These are phyloP conservation scores for Geoglossum cookeanum DNA, from an alignment of 2,329 filamentous ascomycete species.

Conservation along the genomic window DNA sequence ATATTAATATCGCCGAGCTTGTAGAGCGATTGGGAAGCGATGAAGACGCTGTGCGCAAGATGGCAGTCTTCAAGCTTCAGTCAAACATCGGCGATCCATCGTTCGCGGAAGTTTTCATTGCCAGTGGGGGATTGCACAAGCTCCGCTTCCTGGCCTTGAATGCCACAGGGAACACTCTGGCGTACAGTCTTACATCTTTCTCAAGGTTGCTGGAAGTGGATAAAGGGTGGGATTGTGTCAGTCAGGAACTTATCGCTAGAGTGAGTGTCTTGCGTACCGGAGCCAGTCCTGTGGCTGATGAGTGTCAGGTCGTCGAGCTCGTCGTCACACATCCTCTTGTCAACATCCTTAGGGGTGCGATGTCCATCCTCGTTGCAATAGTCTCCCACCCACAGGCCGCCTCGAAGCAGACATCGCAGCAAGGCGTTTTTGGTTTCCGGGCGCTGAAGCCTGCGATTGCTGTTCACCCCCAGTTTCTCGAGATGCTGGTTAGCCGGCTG, in stretches of 20 bases:
- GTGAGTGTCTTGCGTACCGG: constrained; percentile 22
- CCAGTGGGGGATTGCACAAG: constrained; percentile 65
- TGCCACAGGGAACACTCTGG: constrained; percentile 80
- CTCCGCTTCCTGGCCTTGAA: constrained; percentile 68
- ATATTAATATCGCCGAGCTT: constrained; percentile 35
- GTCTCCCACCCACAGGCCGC: constrained; percentile 63
- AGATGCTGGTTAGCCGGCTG: constrained; percentile 78
- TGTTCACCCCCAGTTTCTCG: constrained; percentile 81
- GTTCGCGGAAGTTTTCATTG: constrained; percentile 92
- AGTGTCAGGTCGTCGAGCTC: constrained; percentile 55
- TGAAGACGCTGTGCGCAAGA: constrained; percentile 85
- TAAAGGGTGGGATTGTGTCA: constrained; percentile 89
- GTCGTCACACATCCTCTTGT: constrained; percentile 91
- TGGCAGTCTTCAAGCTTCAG: constrained; percentile 97
- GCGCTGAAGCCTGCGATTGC: constrained; percentile 83
- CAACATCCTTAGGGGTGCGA: constrained; percentile 89
- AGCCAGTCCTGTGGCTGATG: not conserved
- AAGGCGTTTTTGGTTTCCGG: constrained; percentile 65
- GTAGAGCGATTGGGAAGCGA: constrained; percentile 39
- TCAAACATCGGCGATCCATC: constrained; percentile 86
- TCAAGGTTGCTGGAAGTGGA: constrained; percentile 81
- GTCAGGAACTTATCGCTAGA: constrained; percentile 48
- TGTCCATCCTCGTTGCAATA: constrained; percentile 88
- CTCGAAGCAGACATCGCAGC: constrained; percentile 26
- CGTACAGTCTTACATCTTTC: constrained; percentile 82